phyloP scores from a whole-genome alignment of 1,139 yeast genomes.

The Blastobotrys niveus region DNA sequence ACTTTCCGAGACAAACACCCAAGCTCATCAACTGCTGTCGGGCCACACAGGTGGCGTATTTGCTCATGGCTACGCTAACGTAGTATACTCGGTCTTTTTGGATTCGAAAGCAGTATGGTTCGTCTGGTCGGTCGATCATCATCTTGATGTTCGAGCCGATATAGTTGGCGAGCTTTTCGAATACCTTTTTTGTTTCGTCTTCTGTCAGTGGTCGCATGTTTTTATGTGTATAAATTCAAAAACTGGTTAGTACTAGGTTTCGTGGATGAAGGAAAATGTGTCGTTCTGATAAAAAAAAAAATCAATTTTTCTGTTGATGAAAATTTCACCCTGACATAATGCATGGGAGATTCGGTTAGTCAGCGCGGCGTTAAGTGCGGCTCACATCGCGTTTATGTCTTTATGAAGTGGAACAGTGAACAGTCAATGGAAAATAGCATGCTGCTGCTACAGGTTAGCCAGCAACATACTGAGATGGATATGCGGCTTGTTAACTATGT shows the following conservation, averaged over 20 bases:
- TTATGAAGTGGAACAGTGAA: too few species aligned
- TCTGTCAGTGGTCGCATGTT: conserved; percentile 92
- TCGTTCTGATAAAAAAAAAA: not conserved
- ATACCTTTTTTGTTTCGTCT: conserved; percentile 92
- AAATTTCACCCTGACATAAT: too few species aligned
- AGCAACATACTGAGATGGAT: too few species aligned
- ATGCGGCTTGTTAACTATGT: too few species aligned
- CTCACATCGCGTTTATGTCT: too few species aligned
- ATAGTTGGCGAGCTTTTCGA: conserved; percentile 92
- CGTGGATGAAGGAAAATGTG: not conserved
- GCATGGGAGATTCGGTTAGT: too few species aligned
- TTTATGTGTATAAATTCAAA: not conserved
- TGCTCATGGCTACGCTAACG: conserved; percentile 76
- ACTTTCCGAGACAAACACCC: conserved; percentile 91
- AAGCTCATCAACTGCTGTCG: conserved; percentile 86
- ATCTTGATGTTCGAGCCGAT: conserved; percentile 91
- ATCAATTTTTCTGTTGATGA: too few species aligned
- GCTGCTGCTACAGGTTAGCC: too few species aligned
- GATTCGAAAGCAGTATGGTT: conserved; percentile 89
- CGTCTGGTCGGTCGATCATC: conserved; percentile 79
- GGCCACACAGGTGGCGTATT: conserved; percentile 83
- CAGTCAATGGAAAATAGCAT: too few species aligned
- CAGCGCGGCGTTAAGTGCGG: too few species aligned
- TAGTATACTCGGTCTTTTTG: conserved; percentile 97
- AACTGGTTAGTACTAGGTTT: too few species aligned